Evolutionary conservation across 306 rosid genomes (phyloP), one percentile per base, ranked within the genome.

Genomic region (Prosopis cineraria): DNA sequence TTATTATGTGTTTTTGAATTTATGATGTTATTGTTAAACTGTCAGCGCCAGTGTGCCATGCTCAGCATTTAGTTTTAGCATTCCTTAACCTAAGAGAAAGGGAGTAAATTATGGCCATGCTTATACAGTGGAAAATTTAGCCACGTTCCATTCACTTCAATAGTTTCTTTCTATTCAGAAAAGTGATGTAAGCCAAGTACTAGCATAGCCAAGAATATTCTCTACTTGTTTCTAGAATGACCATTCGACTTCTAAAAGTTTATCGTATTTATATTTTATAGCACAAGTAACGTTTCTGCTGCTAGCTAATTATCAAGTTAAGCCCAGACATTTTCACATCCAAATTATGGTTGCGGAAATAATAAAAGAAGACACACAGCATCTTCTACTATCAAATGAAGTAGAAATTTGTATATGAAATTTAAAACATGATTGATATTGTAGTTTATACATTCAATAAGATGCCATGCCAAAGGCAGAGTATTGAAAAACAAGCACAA

Each of bases 171-270:
- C 52, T 67, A 17, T 31, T 16, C 58, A 43, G 45, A 79, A 25
- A 79, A 72, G 59, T 40, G 25, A 72, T 50, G 64, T 27, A 40
- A 73, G 47, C 50, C 59, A 48, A 72, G 59, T 33, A 62, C 58
- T 44, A n/a, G 48, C 82, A 44, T n/a, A 33, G 14, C 20, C 53
- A 44, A 24, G 33, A 70, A 71, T 41, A 37, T 62, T 71, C 25
- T 25, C 20, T 47, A 0, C 53, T 52, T 7, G 41, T 70, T 70
- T 27, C 36, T 44, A 44, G 73, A 44, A 44, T 44, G 73, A 27
- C 10, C 34, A 44, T 43, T 43, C 16, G 39, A 69, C 40, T 29
- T 16, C 29, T 4, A 45, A 70, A 44, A 29, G n/a, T 45, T 45
- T 65, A 70, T 48, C 67, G 45, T 17, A 27, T 19, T 62, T 71